Percentiles rank a stretch among this genome's conserved stretches.
These are phyloP conservation scores for Syncephalastrum monosporum DNA, from an alignment of 371 early-diverging fungal species.

Conservation along the genomic window DNA sequence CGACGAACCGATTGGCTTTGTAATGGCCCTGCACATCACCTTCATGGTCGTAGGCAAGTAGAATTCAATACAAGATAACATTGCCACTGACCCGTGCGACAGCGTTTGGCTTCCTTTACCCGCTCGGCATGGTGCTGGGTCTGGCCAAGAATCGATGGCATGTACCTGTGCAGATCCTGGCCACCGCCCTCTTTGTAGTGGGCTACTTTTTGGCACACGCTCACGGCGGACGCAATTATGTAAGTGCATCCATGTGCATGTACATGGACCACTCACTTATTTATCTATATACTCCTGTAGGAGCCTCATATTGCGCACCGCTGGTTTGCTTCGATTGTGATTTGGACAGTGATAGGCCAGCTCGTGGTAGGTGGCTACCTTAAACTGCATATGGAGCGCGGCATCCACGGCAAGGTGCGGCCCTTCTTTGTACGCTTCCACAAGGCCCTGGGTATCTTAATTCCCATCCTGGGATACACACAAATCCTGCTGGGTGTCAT, in stretches of 20 bases:
- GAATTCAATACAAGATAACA: not conserved
- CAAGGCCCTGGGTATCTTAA: constrained; percentile 47
- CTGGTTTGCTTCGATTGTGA: constrained; percentile 58
- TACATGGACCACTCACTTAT: not conserved
- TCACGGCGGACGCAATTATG: constrained; percentile 62
- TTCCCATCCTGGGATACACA: constrained; percentile 59
- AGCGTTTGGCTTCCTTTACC: constrained; percentile 48
- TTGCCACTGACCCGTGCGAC: not conserved
- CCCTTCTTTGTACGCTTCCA: constrained; percentile 50
- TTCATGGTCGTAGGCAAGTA: constrained; percentile 41
- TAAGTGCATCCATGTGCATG: constrained; percentile 13
- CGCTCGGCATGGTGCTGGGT: constrained; percentile 62
- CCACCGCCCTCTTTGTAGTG: constrained; percentile 42
- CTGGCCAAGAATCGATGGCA: constrained; percentile 59
- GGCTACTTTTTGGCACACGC: constrained; percentile 64
- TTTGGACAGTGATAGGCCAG: constrained; percentile 54
- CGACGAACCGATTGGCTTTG: constrained; percentile 44
- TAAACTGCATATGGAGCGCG: constrained; percentile 57
- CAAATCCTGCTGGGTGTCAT: constrained; percentile 68
- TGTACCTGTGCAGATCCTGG: constrained; percentile 62
- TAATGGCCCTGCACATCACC: constrained; percentile 46
- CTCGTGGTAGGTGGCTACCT: constrained; percentile 55
- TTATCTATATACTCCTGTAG: constrained; percentile 13
- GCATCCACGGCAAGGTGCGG: constrained; percentile 53
- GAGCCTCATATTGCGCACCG: constrained; percentile 64